Conservation (phyloP, 768 basidiomycete genomes). For the Pholiota molesta region DNA sequence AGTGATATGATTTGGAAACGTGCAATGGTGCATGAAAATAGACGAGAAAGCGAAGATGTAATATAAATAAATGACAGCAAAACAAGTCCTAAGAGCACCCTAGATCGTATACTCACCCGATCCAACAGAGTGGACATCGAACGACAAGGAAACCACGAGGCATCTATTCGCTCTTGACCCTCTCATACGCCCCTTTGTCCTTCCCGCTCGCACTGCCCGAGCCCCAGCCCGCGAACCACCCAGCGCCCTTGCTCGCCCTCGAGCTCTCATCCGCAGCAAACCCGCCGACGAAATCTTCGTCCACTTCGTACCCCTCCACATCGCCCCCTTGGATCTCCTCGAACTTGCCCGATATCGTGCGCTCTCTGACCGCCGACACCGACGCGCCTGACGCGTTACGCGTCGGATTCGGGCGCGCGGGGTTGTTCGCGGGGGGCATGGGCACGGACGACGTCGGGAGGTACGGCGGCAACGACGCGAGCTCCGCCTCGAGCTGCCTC, state of each 20-base stretch:
- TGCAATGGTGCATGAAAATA: background rate
- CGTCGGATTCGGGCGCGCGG: conserved; percentile 22
- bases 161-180: conserved; percentile 52
- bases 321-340: conserved; percentile 77
- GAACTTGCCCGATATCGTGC: conserved; percentile 51
- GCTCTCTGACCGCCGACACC: conserved; percentile 38
- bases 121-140: background rate
- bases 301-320: conserved; percentile 61
- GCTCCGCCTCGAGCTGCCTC: conserved; percentile 59
- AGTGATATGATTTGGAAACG: background rate
- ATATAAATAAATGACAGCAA: background rate
- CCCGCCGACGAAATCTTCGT: conserved; percentile 40
- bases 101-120: background rate
- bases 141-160: background rate
- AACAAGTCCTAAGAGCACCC: background rate
- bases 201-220: conserved; percentile 18
- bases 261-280: conserved; percentile 20
- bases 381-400: conserved; percentile 25
- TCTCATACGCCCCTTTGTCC: conserved; percentile 37
- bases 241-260: background rate
- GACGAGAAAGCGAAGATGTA: background rate
- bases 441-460: conserved; percentile 32
- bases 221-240: conserved; percentile 8
- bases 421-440: conserved; percentile 32
- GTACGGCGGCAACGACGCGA: conserved; percentile 47